Conservation (phyloP, 2,329 filamentous ascomycete genomes). For the Cladophialophora exuberans region DNA sequence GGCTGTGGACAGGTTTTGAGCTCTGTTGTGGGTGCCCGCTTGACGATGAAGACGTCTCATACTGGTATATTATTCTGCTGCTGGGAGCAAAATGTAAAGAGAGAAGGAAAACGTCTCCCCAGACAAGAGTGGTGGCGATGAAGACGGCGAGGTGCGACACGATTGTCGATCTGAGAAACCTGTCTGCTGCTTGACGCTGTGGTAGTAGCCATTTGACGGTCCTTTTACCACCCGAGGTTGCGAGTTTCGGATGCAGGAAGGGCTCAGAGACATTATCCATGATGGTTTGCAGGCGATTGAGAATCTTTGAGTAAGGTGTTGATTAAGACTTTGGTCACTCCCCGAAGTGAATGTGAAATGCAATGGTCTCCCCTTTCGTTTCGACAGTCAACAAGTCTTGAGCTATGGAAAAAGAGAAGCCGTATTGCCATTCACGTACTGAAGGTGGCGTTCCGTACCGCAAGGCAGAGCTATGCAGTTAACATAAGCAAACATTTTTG, state of each 20-base stretch:
- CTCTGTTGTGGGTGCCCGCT: background rate
- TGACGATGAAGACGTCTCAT: background rate
- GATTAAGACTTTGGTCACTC: background rate
- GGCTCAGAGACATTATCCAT: slow-evolving; percentile 5
- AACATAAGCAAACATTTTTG: background rate
- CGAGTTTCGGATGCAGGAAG: slow-evolving; percentile 5
- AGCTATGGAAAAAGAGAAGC: background rate
- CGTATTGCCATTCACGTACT: background rate
- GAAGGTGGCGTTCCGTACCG: background rate
- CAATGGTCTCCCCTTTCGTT: background rate
- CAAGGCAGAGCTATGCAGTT: background rate
- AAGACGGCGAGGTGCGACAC: background rate
- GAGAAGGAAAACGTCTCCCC: slow-evolving; percentile 6
- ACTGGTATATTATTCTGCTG: background rate
- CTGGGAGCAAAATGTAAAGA: background rate
- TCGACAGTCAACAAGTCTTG: background rate
- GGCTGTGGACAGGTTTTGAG: background rate
- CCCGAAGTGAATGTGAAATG: background rate
- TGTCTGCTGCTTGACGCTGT: background rate
- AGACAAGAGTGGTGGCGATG: background rate
- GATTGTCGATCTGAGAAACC: slow-evolving; percentile 1
- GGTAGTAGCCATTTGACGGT: background rate
- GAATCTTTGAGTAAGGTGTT: background rate
- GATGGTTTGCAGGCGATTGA: background rate
- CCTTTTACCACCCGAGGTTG: background rate